phyloP scores from a whole-genome alignment of 2,329 filamentous ascomycete genomes.

The Trichoderma guizhouense region DNA sequence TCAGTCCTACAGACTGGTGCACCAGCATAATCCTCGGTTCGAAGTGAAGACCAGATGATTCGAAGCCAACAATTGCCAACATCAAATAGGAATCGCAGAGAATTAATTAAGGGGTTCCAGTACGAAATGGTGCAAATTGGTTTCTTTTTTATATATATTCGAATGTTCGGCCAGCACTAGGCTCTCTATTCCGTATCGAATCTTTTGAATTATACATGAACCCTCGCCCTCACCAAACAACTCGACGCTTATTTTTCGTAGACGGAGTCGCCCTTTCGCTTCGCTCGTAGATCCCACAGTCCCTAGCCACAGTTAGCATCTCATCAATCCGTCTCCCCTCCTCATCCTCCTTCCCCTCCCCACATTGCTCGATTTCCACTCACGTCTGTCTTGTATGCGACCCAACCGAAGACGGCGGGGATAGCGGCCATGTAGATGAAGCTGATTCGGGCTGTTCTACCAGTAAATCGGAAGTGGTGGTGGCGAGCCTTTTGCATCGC shows the following conservation, averaged over 20 bases:
- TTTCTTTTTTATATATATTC: background rate
- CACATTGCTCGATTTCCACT: slow-evolving; percentile 41
- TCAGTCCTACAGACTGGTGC: background rate
- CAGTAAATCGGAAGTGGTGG: slow-evolving; percentile 95
- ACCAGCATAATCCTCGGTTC: background rate
- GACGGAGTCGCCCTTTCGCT: slow-evolving; percentile 83
- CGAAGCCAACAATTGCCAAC: background rate
- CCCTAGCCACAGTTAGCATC: slow-evolving; percentile 56
- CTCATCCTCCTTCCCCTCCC: background rate
- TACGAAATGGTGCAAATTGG: background rate
- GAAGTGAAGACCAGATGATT: background rate
- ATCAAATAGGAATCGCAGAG: background rate
- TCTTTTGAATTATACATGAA: slow-evolving; percentile 42
- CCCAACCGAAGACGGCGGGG: slow-evolving; percentile 65
- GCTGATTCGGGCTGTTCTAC: slow-evolving; percentile 73
- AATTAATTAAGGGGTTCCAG: background rate
- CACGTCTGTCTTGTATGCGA: slow-evolving; percentile 82
- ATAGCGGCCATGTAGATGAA: slow-evolving; percentile 74
- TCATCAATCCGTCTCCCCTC: background rate
- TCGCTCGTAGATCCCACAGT: slow-evolving; percentile 79
- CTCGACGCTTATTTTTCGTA: slow-evolving; percentile 62
- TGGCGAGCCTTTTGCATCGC: slow-evolving; percentile 81
- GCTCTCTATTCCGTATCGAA: slow-evolving; percentile 29
- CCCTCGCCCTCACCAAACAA: slow-evolving; percentile 17
- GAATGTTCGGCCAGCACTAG: background rate